Evolutionary conservation across 768 basidiomycete species (phyloP).

Genomic region (Leccinum disarticulatum): DNA sequence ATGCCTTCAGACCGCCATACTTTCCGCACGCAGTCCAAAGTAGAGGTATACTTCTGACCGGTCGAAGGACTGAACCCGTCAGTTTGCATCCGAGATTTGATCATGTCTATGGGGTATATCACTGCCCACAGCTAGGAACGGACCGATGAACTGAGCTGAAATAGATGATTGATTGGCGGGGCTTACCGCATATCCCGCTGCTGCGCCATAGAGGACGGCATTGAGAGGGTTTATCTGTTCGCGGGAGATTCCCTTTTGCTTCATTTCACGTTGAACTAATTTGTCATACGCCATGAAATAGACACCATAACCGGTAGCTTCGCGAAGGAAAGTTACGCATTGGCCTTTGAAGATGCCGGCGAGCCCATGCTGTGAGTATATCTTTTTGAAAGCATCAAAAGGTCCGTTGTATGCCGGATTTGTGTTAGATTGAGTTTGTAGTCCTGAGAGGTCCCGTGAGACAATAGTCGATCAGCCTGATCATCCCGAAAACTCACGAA

Average conservation of each 20-base stretch:
- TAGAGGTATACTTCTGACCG: constrained; percentile 80
- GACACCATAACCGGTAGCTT: constrained; percentile 77
- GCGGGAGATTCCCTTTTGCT: constrained; percentile 63
- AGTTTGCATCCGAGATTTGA: constrained; percentile 96
- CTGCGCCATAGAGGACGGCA: constrained; percentile 84
- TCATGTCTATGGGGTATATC: constrained; percentile 95
- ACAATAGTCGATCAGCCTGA: background rate
- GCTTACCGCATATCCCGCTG: constrained; percentile 88
- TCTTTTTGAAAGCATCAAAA: constrained; percentile 84
- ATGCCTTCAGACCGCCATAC: constrained; percentile 85
- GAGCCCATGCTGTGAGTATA: constrained; percentile 72
- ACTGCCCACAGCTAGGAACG: constrained; percentile 73
- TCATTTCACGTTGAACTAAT: constrained; percentile 84
- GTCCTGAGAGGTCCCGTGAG: constrained; percentile 46
- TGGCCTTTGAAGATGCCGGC: constrained; percentile 93
- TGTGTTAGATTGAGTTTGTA: constrained; percentile 85
- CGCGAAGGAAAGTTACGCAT: constrained; percentile 80
- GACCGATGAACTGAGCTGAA: constrained; percentile 9
- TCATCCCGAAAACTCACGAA: constrained; percentile 34
- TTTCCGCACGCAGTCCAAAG: constrained; percentile 78
- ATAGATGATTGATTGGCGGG: background rate
- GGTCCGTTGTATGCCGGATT: constrained; percentile 83
- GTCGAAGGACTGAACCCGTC: constrained; percentile 78
- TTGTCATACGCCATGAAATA: constrained; percentile 96
- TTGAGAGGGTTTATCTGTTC: constrained; percentile 78